Evolutionary conservation across 257 asterid species (phyloP).

Genomic region (Apocynum venetum): DNA sequence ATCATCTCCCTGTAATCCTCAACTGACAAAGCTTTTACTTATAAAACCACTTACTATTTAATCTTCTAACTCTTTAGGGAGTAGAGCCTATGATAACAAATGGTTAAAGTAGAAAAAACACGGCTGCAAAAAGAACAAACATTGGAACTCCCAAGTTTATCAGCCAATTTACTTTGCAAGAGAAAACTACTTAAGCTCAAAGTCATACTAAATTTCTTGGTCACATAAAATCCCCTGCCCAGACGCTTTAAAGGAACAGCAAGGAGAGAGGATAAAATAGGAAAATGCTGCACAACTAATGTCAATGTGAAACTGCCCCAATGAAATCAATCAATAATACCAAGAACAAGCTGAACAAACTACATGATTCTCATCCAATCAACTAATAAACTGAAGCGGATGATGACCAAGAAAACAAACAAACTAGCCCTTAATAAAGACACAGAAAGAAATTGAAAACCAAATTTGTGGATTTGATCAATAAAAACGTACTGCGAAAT

Average conservation of each 20-base stretch:
- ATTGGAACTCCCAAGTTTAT: neutral
- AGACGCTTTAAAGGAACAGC: neutral
- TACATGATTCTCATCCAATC: neutral
- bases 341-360: neutral
- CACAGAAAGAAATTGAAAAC: neutral
- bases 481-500: slow-evolving; percentile 48
- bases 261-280: neutral
- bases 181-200: neutral
- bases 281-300: neutral
- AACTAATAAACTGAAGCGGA: neutral
- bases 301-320: neutral
- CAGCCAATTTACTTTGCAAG: neutral
- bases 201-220: neutral
- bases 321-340: neutral
- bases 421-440: neutral
- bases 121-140: neutral
- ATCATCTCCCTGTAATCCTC: neutral
- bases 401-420: neutral
- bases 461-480: neutral
- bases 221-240: neutral
- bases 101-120: neutral
- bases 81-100: neutral
- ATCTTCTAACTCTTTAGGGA: neutral
- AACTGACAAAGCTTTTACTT: neutral
- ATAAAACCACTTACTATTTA: neutral